These are phyloP conservation scores for Erodium maritimum DNA, from an alignment of 345 rosid species.

Conservation along the genomic window DNA sequence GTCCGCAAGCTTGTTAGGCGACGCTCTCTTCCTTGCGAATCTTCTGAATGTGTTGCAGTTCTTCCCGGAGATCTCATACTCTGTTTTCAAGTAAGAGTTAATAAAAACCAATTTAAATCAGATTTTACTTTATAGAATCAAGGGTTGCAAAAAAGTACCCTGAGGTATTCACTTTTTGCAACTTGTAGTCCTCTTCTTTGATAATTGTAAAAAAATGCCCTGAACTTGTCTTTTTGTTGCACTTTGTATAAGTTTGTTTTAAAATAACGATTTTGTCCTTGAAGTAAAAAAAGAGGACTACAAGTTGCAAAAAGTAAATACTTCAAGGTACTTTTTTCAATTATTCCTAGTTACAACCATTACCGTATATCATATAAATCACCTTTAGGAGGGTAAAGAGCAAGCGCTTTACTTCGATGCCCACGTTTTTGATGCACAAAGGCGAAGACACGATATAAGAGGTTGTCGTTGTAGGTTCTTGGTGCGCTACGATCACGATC, in stretches of 20 bases:
- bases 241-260: too few relatives aligned
- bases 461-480: slow-evolving; percentile 97
- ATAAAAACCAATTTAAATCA: slow-evolving; percentile 3
- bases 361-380: neutral
- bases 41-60: slow-evolving; percentile 97
- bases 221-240: too few relatives aligned
- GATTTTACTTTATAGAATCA: neutral
- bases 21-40: slow-evolving; percentile 97
- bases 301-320: too few relatives aligned
- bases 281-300: too few relatives aligned
- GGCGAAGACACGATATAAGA: slow-evolving; percentile 93
- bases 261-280: too few relatives aligned
- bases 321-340: too few relatives aligned
- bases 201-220: too few relatives aligned
- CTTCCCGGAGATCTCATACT: slow-evolving; percentile 95
- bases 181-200: too few relatives aligned
- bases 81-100: slow-evolving; percentile 75
- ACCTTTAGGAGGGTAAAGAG: slow-evolving; percentile 88
- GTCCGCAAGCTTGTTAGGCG: slow-evolving; percentile 70
- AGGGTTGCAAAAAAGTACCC: too few relatives aligned
- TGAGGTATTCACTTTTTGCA: too few relatives aligned
- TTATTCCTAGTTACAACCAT: too few relatives aligned
- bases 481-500: slow-evolving; percentile 96
- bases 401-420: slow-evolving; percentile 98
- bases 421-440: slow-evolving; percentile 92